Evolutionary conservation across 2,329 filamentous ascomycete genomes (phyloP).

Genomic region (Trichoderma cornu-damae): DNA sequence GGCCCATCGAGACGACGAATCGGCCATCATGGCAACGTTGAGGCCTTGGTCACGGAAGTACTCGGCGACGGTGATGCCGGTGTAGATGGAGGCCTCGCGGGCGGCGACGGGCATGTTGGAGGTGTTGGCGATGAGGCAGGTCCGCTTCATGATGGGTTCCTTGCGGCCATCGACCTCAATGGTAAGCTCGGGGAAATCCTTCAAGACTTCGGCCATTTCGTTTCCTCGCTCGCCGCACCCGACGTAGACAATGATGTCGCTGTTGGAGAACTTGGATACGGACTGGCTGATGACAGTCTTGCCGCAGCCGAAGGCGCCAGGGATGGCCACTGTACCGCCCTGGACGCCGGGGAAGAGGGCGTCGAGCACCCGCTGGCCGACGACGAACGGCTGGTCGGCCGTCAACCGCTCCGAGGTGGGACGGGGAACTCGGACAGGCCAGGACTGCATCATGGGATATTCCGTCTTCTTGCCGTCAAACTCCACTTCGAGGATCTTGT

Average conservation of each 20-base stretch:
- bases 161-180: conserved; percentile 92
- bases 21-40: conserved; percentile 99
- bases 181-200: conserved; percentile 97
- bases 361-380: conserved; percentile 94
- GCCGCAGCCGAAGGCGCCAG: conserved; percentile 95
- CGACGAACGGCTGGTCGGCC: conserved; percentile 85
- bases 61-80: conserved; percentile 87
- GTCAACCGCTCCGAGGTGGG: conserved; percentile 88
- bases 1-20: conserved; percentile 96
- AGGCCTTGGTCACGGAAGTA: conserved; percentile 98
- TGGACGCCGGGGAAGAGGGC: conserved; percentile 94
- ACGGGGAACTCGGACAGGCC: conserved; percentile 94
- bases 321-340: conserved; percentile 96
- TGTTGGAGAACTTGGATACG: conserved; percentile 99
- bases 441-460: conserved; percentile 97
- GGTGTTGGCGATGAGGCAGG: conserved; percentile 95
- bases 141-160: conserved; percentile 99
- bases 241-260: conserved; percentile 97
- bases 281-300: conserved; percentile 99
- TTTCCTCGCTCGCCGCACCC: conserved; percentile 90
- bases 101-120: conserved; percentile 99
- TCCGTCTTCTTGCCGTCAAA: conserved; percentile 95
- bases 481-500: conserved; percentile 92
- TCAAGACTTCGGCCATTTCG: conserved; percentile 99
- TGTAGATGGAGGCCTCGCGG: conserved; percentile 98